Conservation (phyloP, 2,329 filamentous ascomycete genomes). For the Tolypocladium cylindrosporum region DNA sequence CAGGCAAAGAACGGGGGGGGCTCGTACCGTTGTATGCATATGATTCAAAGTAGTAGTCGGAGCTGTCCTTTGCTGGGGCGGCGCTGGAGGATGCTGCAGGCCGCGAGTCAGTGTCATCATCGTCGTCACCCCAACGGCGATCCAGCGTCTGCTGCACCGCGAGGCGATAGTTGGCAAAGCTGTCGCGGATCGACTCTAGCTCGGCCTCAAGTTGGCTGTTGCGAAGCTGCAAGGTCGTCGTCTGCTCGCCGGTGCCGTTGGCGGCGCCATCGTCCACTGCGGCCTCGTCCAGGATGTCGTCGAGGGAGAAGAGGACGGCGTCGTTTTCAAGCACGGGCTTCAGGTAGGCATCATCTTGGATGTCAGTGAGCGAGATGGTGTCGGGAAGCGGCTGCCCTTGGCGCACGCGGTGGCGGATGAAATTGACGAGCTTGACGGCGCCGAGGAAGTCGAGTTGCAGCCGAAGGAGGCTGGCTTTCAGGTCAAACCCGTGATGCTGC, state of each 20-base stretch:
- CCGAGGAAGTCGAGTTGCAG: slow-evolving; percentile 62
- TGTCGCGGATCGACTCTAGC: slow-evolving; percentile 45
- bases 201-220: slow-evolving; percentile 51
- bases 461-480: slow-evolving; percentile 46
- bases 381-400: slow-evolving; percentile 38
- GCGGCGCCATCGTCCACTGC: slow-evolving; percentile 15
- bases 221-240: slow-evolving; percentile 28
- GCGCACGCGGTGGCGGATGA: slow-evolving; percentile 39
- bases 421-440: slow-evolving; percentile 67
- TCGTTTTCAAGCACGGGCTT: slow-evolving; percentile 84
- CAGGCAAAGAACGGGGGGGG: too few species aligned
- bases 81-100: slow-evolving; percentile 10
- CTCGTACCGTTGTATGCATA: slow-evolving; percentile 49
- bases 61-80: slow-evolving; percentile 19
- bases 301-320: slow-evolving; percentile 75
- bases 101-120: slow-evolving; percentile 18
- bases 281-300: slow-evolving; percentile 41
- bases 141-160: slow-evolving; percentile 59
- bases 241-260: slow-evolving; percentile 8
- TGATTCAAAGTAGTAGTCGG: slow-evolving; percentile 48
- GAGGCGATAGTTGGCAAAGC: slow-evolving; percentile 56
- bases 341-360: slow-evolving; percentile 72
- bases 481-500: slow-evolving; percentile 56
- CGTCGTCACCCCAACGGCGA: slow-evolving; percentile 51
- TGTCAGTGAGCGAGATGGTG: slow-evolving; percentile 48